A percentile compares a stretch with the other conserved stretches of the same genome.
Conservation (phyloP, 2,329 filamentous ascomycete genomes). For the Exophiala bonariae region DNA sequence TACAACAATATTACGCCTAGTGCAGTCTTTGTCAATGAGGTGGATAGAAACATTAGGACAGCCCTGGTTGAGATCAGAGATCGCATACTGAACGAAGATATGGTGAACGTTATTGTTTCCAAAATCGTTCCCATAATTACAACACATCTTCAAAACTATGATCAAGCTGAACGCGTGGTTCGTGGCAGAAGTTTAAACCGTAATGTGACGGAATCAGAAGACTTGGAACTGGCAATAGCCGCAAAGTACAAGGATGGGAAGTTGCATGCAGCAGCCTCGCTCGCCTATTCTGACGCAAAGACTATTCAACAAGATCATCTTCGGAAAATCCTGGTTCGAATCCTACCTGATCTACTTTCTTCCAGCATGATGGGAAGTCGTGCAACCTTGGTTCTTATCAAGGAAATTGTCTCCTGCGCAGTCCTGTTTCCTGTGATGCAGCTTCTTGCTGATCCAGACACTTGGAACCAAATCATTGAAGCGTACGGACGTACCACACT, state of each 20-base stretch:
- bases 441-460: conserved; percentile 85
- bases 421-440: conserved; percentile 80
- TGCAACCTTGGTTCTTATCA: conserved; percentile 75
- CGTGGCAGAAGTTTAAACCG: conserved; percentile 84
- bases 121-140: conserved; percentile 86
- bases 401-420: conserved; percentile 91
- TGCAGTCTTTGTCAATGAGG: conserved; percentile 78
- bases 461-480: conserved; percentile 96
- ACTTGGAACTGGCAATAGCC: conserved; percentile 94
- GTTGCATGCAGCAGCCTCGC: conserved; percentile 79
- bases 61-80: conserved; percentile 72
- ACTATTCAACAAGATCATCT: conserved; percentile 85
- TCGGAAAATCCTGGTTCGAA: conserved; percentile 67
- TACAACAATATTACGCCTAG: conserved; percentile 82
- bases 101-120: conserved; percentile 80
- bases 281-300: conserved; percentile 82
- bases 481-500: conserved; percentile 81
- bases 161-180: conserved; percentile 82
- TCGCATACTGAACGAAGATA: conserved; percentile 71
- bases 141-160: conserved; percentile 83
- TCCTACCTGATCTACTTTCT: conserved; percentile 76
- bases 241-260: conserved; percentile 87
- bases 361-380: conserved; percentile 73
- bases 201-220: conserved; percentile 91
- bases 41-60: conserved; percentile 75